phyloP scores from a whole-genome alignment of 1,284 basidiomycete genomes.

The Ganoderma lingzhi region DNA sequence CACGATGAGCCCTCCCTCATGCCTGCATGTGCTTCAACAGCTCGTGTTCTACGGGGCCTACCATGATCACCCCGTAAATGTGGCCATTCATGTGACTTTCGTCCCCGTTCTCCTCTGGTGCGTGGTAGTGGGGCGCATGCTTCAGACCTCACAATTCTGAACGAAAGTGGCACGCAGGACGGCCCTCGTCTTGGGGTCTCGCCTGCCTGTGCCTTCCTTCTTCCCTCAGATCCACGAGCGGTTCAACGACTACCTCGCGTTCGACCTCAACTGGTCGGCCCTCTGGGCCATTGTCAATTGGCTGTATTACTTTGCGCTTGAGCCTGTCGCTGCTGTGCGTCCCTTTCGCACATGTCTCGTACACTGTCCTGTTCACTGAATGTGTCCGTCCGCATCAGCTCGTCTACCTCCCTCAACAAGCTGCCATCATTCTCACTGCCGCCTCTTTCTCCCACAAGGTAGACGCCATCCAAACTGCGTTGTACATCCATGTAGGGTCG shows the following conservation, averaged over 20 bases:
- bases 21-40: conserved; percentile 46
- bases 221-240: conserved; percentile 61
- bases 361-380: conserved; percentile 1
- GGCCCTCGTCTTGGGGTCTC: conserved; percentile 61
- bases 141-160: neutral
- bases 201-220: conserved; percentile 60
- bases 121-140: conserved; percentile 33
- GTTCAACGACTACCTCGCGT: conserved; percentile 70
- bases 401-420: conserved; percentile 68
- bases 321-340: conserved; percentile 83
- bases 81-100: conserved; percentile 83
- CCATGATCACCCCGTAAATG: conserved; percentile 82
- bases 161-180: conserved; percentile 55
- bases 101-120: conserved; percentile 88
- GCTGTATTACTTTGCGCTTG: conserved; percentile 79
- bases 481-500: conserved; percentile 60
- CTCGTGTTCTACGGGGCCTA: conserved; percentile 91
- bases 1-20: neutral
- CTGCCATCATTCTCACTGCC: conserved; percentile 59
- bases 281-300: conserved; percentile 65
- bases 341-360: neutral
- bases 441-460: conserved; percentile 62
- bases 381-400: conserved; percentile 47
- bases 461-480: conserved; percentile 56
- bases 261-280: conserved; percentile 73